Conservation (phyloP, 2,329 filamentous ascomycete species). For the Fonsecaea pedrosoi region DNA sequence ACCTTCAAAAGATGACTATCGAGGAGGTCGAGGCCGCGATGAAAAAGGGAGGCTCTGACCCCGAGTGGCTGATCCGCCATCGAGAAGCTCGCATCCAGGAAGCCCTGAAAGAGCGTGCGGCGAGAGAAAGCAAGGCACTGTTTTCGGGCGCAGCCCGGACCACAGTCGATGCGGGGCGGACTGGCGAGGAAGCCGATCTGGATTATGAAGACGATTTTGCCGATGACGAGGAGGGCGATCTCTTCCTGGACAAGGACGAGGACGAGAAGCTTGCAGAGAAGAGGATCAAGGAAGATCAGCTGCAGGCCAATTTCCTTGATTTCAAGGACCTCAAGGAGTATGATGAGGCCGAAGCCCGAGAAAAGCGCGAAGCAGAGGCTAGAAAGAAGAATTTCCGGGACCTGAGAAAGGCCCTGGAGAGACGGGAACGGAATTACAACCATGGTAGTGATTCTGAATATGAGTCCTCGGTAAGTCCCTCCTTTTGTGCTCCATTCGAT, state of each 20-base stretch:
- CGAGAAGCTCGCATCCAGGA: constrained; percentile 60
- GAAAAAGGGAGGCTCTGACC: constrained; percentile 76
- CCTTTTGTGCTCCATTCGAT: constrained; percentile 42
- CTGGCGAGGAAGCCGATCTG: constrained; percentile 66
- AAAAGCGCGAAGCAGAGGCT: constrained; percentile 68
- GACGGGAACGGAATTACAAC: constrained; percentile 83
- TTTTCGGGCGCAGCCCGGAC: constrained; percentile 46
- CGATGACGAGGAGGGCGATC: constrained; percentile 80
- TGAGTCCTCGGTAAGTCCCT: constrained; percentile 56
- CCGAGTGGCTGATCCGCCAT: constrained; percentile 78
- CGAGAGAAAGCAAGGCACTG: constrained; percentile 54
- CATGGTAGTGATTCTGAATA: constrained; percentile 76
- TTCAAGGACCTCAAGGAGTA: constrained; percentile 72
- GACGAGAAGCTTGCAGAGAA: constrained; percentile 75
- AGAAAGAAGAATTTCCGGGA: constrained; percentile 75
- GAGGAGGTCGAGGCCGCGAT: constrained; percentile 87
- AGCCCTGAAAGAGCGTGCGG: constrained; percentile 65
- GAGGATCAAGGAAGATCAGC: constrained; percentile 77
- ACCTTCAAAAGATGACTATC: constrained; percentile 76
- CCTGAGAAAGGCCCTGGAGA: constrained; percentile 79
- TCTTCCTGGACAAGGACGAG: constrained; percentile 78
- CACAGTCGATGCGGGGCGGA: constrained; percentile 26
- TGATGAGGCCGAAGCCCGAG: constrained; percentile 71
- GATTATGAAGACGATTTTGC: constrained; percentile 80
- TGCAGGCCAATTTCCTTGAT: constrained; percentile 88